Evolutionary conservation across 352 stramenopile species (phyloP).

Genomic region (Phytophthora syringae): DNA sequence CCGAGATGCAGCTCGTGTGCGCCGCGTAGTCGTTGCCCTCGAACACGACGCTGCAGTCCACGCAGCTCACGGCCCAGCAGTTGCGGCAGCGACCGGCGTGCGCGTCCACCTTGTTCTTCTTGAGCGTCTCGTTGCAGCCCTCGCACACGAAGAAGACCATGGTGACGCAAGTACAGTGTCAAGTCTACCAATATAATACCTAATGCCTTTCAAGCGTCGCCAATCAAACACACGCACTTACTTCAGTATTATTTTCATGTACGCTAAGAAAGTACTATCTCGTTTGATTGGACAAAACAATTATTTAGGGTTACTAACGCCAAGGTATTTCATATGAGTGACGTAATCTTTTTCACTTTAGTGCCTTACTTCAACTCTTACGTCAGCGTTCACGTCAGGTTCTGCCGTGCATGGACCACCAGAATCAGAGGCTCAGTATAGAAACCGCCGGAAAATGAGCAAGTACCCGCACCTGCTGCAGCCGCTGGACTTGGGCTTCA

Average conservation of each 20-base stretch:
- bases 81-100: slow-evolving; percentile 86
- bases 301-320: no score
- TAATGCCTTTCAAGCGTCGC: slow-evolving; percentile 24
- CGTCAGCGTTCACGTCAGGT: background rate
- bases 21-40: slow-evolving; percentile 88
- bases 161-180: no score
- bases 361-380: background rate
- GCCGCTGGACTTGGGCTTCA: slow-evolving; percentile 84
- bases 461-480: slow-evolving; percentile 83
- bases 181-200: no score
- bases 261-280: background rate
- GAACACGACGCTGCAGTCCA: slow-evolving; percentile 94
- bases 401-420: background rate
- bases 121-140: slow-evolving; percentile 92
- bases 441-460: slow-evolving; percentile 33
- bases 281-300: no score
- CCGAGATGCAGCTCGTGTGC: slow-evolving; percentile 93
- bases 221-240: slow-evolving; percentile 6
- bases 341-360: background rate
- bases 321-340: background rate
- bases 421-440: background rate
- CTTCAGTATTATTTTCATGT: background rate
- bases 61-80: slow-evolving; percentile 93
- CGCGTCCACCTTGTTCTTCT: slow-evolving; percentile 94
- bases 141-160: slow-evolving; percentile 92